Conservation (phyloP, 257 asterid species). For the Solanum megistacrolobum region DNA sequence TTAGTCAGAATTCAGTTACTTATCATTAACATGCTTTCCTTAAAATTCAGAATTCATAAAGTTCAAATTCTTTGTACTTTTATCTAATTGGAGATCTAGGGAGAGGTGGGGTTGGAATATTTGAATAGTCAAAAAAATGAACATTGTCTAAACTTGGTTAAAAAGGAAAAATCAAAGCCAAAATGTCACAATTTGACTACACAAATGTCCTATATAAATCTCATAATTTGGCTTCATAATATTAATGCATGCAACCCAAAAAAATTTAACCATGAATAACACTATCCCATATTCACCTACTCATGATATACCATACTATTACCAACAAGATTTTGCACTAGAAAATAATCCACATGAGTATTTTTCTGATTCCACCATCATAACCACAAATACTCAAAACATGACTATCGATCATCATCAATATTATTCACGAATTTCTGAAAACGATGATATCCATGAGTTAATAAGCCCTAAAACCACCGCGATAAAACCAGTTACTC, state of each 20-base stretch:
- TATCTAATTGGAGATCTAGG: neutral
- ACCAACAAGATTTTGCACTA: neutral
- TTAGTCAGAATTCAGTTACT: accelerated
- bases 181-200: neutral
- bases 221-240: neutral
- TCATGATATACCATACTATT: neutral
- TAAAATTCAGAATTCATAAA: neutral
- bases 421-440: neutral
- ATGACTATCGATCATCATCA: neutral
- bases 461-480: slow-evolving; percentile 1
- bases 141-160: neutral
- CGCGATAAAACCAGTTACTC: slow-evolving; percentile 12
- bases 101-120: neutral
- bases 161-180: neutral
- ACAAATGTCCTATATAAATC: neutral
- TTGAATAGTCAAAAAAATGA: neutral
- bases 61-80: neutral
- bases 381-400: neutral
- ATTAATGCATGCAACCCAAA: neutral
- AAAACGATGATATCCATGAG: neutral
- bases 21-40: too few species aligned
- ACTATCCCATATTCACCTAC: neutral
- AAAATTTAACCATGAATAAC: neutral
- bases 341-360: neutral
- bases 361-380: neutral